Base-by-base conservation (phyloP, 306 rosid species). In the Fragaria iinumae region DNA sequence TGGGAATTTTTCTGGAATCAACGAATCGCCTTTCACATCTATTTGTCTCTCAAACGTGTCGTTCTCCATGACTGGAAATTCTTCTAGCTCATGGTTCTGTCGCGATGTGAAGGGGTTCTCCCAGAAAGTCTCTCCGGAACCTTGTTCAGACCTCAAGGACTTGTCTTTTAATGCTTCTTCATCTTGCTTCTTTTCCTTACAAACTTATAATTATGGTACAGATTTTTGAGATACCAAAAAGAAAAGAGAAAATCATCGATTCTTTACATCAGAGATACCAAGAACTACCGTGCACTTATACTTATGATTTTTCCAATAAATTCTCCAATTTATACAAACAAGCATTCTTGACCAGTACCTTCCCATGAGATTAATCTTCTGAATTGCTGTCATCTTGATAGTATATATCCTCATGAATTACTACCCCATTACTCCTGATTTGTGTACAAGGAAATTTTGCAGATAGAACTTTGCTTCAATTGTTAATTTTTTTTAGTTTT, bases 1-100 rank as follows among this genome's bases (percentile, higher is more conserved):
- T n/a, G 96, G 90, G 11, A 84, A 74, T 41, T 86, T 89, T 72
- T 84, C 90, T 6, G 93, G 93, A 64, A 59, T 86, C 67, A 59
- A 67, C 21, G 84, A 79, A 34, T 80, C 82, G 4, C 86, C 87
- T 21, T 89, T 89, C 75, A 29, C 82, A 1, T 66, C 83, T 21
- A 75, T 91, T 20, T 87, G 88, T 66, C 89, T 91, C 60, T 84
- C 87, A 25, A 89, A 89, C 6, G 57, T 89, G 73, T 74, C 86
- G 9, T 79, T 91, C 78, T 56, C 83, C 68, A 7, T 60, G 63
- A 69, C 76, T 78, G 59, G 82, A 3, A 76, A 70, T 55, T 66
- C 86, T 39, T 75, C 84, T 55, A 69, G 84, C 77, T 77, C 84
- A 21, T 89, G 93, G 93, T 67, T 83, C 78, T 89, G 93, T 75